Evolutionary conservation across 768 basidiomycete species (phyloP).

Genomic region (Sporobolomyces roseus): DNA sequence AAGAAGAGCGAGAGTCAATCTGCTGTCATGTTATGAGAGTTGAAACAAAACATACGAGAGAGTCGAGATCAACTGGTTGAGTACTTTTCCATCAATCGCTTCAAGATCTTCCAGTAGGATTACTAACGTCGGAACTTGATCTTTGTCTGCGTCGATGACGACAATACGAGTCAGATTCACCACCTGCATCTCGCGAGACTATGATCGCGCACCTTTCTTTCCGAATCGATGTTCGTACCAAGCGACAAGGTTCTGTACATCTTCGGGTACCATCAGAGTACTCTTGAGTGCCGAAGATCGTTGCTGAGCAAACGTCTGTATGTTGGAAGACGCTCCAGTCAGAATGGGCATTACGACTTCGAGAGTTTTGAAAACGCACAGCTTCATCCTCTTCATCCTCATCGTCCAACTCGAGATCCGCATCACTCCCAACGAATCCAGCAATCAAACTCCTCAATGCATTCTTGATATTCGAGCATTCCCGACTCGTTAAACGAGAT

Average conservation of each 20-base stretch:
- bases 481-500: conserved; percentile 30
- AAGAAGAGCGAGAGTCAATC: background rate
- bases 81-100: conserved; percentile 31
- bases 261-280: conserved; percentile 29
- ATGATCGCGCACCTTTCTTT: conserved; percentile 17
- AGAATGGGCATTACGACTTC: background rate
- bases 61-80: conserved; percentile 23
- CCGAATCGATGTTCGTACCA: conserved; percentile 31
- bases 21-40: background rate
- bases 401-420: conserved; percentile 17
- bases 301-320: background rate
- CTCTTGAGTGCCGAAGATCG: conserved; percentile 4
- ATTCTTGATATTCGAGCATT: conserved; percentile 40
- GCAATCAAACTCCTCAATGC: conserved; percentile 26
- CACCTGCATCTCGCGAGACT: too few relatives aligned
- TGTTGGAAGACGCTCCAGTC: background rate
- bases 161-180: background rate
- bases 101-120: conserved; percentile 39
- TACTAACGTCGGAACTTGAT: conserved; percentile 20
- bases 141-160: background rate
- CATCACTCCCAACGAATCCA: conserved; percentile 32
- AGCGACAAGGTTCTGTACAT: conserved; percentile 29
- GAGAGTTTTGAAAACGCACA: background rate
- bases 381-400: conserved; percentile 32
- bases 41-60: conserved; percentile 13